A percentile compares a stretch with the other conserved stretches of the same genome.
These are phyloP conservation scores for Chalciporus pseudorubinellus DNA, from an alignment of 768 basidiomycete genomes.

Conservation along the genomic window DNA sequence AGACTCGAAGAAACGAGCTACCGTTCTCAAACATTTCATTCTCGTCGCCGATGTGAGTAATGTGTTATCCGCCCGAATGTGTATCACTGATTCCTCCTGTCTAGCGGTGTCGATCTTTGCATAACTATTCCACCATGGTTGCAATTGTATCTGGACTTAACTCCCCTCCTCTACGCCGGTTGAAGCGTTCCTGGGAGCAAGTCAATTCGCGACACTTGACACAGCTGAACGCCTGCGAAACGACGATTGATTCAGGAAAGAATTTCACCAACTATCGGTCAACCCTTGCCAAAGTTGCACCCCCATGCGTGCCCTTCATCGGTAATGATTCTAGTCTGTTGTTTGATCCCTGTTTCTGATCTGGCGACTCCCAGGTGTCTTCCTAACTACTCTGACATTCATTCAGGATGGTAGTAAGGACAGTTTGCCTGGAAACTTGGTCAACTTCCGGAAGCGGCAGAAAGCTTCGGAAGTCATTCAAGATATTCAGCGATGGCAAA, in stretches of 20 bases:
- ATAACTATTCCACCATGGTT: conserved; percentile 97
- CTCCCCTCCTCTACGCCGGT: conserved; percentile 86
- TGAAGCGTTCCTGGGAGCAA: conserved; percentile 93
- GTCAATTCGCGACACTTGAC: conserved; percentile 73
- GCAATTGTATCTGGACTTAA: conserved; percentile 94
- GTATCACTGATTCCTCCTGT: not conserved
- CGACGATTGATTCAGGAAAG: conserved; percentile 88
- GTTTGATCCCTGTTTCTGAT: not conserved
- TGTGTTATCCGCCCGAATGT: not conserved
- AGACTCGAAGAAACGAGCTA: conserved; percentile 80
- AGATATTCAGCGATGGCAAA: conserved; percentile 96
- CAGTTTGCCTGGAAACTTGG: conserved; percentile 68
- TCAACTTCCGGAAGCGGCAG: conserved; percentile 96
- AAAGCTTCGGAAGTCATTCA: conserved; percentile 95
- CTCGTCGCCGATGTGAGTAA: conserved; percentile 80
- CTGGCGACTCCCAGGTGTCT: conserved; percentile 63
- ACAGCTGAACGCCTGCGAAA: conserved; percentile 76
- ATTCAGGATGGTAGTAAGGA: conserved; percentile 97
- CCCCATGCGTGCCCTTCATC: conserved; percentile 96
- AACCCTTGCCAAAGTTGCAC: conserved; percentile 75
- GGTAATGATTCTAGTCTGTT: conserved; percentile 47
- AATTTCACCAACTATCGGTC: conserved; percentile 93
- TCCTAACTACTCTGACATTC: conserved; percentile 94
- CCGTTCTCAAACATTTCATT: conserved; percentile 86
- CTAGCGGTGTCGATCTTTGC: conserved; percentile 82